Evolutionary conservation across 345 rosid genomes (phyloP).

Genomic region (Eucalyptus erythrocorys): DNA sequence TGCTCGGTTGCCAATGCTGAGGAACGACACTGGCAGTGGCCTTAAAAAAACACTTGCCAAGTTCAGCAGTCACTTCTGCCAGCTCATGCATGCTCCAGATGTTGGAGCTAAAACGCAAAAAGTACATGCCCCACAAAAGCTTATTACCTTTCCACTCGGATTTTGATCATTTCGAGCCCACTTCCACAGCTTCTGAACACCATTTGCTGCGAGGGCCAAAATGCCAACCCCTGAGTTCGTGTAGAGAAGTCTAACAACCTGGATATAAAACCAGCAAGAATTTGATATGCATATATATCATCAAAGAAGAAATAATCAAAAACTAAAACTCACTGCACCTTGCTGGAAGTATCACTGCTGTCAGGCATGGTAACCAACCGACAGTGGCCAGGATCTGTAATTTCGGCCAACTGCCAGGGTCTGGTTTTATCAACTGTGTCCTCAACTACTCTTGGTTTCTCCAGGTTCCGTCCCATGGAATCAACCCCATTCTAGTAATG

Average conservation of each 20-base stretch:
- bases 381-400: constrained; percentile 58
- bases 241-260: constrained; percentile 79
- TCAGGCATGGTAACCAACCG: constrained; percentile 58
- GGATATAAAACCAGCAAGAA: background rate
- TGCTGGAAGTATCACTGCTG: constrained; percentile 50
- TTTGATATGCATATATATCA: background rate
- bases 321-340: constrained; percentile 29
- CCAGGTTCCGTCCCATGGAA: constrained; percentile 50
- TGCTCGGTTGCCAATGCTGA: constrained; percentile 82
- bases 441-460: constrained; percentile 59
- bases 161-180: constrained; percentile 68
- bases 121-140: background rate
- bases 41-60: constrained; percentile 19
- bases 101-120: background rate
- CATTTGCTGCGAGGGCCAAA: constrained; percentile 73
- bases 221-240: constrained; percentile 77
- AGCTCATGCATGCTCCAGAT: background rate
- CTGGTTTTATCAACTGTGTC: constrained; percentile 54
- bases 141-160: constrained; percentile 64
- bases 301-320: background rate
- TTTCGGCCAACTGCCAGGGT: constrained; percentile 73
- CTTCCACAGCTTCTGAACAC: constrained; percentile 68
- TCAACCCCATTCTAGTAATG: constrained; percentile 63
- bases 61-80: background rate
- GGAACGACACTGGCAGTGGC: constrained; percentile 60